Evolutionary conservation across 2,329 filamentous ascomycete species (phyloP), one percentile per base, ranked within the genome.

Genomic region (Fusarium nematophilum): DNA sequence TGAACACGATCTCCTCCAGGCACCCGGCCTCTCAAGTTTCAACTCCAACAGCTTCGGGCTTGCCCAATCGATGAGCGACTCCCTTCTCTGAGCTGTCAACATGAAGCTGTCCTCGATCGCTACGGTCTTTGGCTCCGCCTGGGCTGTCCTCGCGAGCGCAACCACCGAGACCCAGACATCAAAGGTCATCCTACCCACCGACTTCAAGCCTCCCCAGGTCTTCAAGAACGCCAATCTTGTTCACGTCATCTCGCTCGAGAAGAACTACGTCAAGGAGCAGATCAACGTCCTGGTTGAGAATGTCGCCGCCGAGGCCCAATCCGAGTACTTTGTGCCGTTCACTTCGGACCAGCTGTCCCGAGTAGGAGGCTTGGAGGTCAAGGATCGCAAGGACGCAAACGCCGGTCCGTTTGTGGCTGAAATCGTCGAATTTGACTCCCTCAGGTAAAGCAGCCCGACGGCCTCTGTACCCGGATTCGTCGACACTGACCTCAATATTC

Each of bases 251-350:
- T 97, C 96, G 66, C 79, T 97, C 54, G 94, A 98, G 78, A 98
- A 97, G 83, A 91, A 88, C 66, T 98, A 95, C 71, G 88, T 89
- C 50, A 89, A 93, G 73, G 94, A 98, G 78, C 90, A 89, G 11
- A 87, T 97, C 82, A 97, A 98, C 78, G 89, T 97, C n/a, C 83
- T 96, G 45, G 87, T 99, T 62, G 90, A 97, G 81, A 99, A 99
- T 75, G 82, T 91, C 65, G 91, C 90, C 71, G 83, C 85, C 59
- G 81, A 89, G 65, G 85, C 93, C 14, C 93, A 98, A 73, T 86
- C 87, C 74, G 90, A 96, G 76, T 99, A 99, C 83, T 98, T 90
- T 76, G 71, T 99, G 47, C 91, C 93, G 4, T 96, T 99, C 73
- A 89, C 91, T 53, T 81, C 88, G 55, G 85, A 89, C 61, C 82